These are phyloP conservation scores for Talaromyces stipitatus DNA, from an alignment of 495 filamentous ascomycete species.

Conservation along the genomic window DNA sequence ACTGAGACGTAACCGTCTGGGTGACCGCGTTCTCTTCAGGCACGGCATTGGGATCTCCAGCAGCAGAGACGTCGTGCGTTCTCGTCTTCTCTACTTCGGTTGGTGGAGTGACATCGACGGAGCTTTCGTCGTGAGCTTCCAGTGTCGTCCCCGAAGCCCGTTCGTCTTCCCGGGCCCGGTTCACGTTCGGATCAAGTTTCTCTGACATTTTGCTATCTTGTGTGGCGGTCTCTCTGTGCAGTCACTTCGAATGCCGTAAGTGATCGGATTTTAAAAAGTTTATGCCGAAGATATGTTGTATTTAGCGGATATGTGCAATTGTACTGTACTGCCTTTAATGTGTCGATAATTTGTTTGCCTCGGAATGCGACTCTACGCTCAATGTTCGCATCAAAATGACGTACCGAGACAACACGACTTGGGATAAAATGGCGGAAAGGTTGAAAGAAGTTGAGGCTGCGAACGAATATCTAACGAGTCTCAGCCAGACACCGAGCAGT, in stretches of 20 bases:
- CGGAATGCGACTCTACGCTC: neutral
- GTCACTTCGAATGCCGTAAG: neutral
- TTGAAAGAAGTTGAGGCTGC: neutral
- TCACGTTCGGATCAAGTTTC: neutral
- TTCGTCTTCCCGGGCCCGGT: neutral
- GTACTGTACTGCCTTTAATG: too few species aligned
- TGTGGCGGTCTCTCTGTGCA: neutral
- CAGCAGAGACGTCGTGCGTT: neutral
- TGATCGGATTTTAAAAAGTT: neutral
- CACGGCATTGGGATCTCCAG: neutral
- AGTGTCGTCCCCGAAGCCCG: neutral
- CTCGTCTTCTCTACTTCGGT: neutral
- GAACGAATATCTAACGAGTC: neutral
- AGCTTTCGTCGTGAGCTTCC: neutral
- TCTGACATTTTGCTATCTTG: neutral
- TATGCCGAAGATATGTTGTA: neutral
- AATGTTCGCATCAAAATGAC: neutral
- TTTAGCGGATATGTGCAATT: neutral
- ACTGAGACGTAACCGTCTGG: constrained; percentile 25
- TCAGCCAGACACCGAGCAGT: neutral
- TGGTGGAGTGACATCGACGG: neutral
- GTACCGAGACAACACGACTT: neutral
- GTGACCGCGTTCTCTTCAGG: constrained; percentile 1
- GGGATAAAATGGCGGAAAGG: neutral
- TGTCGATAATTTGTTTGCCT: neutral